phyloP scores from a whole-genome alignment of 2,329 filamentous ascomycete genomes.

The Hypoxylon sp. region DNA sequence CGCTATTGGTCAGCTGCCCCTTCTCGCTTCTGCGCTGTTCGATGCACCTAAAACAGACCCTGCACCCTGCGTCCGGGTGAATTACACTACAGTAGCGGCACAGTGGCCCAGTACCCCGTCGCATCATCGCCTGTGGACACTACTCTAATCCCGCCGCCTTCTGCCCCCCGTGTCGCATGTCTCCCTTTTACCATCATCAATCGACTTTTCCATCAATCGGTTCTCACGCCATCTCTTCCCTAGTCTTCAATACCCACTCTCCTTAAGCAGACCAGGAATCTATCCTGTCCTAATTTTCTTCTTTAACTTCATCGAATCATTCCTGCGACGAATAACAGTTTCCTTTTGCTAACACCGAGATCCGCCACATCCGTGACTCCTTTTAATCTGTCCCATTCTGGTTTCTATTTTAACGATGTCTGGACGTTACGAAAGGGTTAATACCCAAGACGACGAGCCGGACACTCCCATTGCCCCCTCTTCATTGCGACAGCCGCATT shows the following conservation, averaged over 20 bases:
- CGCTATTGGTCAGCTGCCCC: slow-evolving; percentile 35
- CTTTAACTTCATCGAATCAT: slow-evolving; percentile 26
- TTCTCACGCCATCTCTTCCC: slow-evolving; percentile 30
- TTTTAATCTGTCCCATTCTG: slow-evolving; percentile 31
- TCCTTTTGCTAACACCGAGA: slow-evolving; percentile 30
- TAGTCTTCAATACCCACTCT: slow-evolving; percentile 29
- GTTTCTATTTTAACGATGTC: slow-evolving; percentile 59
- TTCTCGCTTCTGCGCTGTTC: slow-evolving; percentile 34
- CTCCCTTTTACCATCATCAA: slow-evolving; percentile 34
- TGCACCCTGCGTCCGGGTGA: slow-evolving; percentile 16
- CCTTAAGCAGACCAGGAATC: slow-evolving; percentile 36
- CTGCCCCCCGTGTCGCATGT: slow-evolving; percentile 38
- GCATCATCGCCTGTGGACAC: slow-evolving; percentile 34
- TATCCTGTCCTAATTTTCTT: slow-evolving; percentile 28
- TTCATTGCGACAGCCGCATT: slow-evolving; percentile 50
- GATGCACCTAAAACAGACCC: slow-evolving; percentile 21
- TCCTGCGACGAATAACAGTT: slow-evolving; percentile 33
- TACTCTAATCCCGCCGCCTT: slow-evolving; percentile 26
- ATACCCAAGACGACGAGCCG: slow-evolving; percentile 68
- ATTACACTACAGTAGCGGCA: background rate
- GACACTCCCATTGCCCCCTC: slow-evolving; percentile 51
- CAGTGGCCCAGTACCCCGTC: too few species aligned
- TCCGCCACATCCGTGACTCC: slow-evolving; percentile 27
- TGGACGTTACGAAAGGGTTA: slow-evolving; percentile 71
- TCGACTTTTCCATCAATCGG: slow-evolving; percentile 31